Base-by-base conservation (phyloP, 495 filamentous ascomycete species). In the Neurospora intermedia region DNA sequence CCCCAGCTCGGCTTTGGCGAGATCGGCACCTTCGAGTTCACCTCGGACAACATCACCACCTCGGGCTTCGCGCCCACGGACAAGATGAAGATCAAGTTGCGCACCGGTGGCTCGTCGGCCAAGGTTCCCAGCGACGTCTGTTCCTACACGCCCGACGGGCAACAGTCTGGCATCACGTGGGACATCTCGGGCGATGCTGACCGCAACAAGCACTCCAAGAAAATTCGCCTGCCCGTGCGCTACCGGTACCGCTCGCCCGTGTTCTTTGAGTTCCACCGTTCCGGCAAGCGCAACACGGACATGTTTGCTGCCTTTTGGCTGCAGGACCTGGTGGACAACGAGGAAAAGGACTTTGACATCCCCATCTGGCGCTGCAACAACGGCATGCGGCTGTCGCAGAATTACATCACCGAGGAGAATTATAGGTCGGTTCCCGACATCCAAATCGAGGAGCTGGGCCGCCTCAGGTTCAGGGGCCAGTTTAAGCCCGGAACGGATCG, bases 401-500 rank as follows among this genome's bases (percentile, higher is more conserved):
- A 98, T 80, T 97, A 94, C 78, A 89, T 97, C 78, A 95, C 93
- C 0, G 87, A 93, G 54, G 81, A 87, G 31, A 94, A 94, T 76
- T 86, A 84, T 69, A 83, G 87, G 9, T 81, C 87, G 18, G 84
- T 90, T 0, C 91, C 93, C 0, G 91, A 94, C 74, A 79, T 97
- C 3, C 84, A 89, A 42, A 81, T 88, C 13, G 79, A 88, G 71
- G 91, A 95, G 80, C 85, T 97, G 8, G 95, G 95, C 1, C 90
- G 93, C 0, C 81, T 98, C 40, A 86, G 90, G 43, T 96, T 98
- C 87, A 82, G 86, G 9, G 91, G 88, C 43, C 85, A 87, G 15
- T 98, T 97, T 85, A 94, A 94, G 75, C 91, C 94, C 0, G 95
- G 96, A 13, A 97, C 92, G 73, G 94, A 97, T 80, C 88, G 93